phyloP scores from a whole-genome alignment of 768 basidiomycete species.

The Lactarius indigo region DNA sequence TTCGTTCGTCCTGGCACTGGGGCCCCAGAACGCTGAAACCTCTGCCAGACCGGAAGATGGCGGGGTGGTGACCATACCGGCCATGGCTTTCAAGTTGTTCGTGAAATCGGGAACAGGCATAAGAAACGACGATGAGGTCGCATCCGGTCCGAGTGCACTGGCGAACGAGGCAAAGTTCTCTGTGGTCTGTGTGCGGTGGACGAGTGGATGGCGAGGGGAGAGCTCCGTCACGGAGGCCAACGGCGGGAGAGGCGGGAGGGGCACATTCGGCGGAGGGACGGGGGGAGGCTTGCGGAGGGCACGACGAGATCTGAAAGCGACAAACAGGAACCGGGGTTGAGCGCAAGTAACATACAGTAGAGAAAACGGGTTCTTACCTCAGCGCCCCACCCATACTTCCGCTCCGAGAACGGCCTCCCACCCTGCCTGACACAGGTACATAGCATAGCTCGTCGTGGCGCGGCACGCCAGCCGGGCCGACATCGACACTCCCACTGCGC shows the following conservation, averaged over 20 bases:
- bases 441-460: background rate
- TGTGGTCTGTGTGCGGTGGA: constrained; percentile 11
- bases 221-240: background rate
- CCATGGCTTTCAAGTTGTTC: constrained; percentile 11
- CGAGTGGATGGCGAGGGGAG: constrained; percentile 14
- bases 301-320: constrained; percentile 17
- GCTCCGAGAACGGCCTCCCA: constrained; percentile 15
- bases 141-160: background rate
- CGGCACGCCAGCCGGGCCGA: background rate
- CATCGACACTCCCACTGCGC: constrained; percentile 21
- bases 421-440: background rate
- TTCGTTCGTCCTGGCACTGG: constrained; percentile 13
- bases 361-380: constrained; percentile 15
- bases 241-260: constrained; percentile 17
- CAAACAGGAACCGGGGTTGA: background rate
- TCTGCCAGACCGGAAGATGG: constrained; percentile 11
- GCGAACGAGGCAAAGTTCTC: constrained; percentile 16
- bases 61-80: constrained; percentile 7
- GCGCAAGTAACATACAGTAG: background rate
- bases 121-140: background rate
- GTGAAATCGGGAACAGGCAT: constrained; percentile 7
- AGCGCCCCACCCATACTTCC: constrained; percentile 17
- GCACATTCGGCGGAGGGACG: constrained; percentile 21
- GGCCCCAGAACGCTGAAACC: constrained; percentile 1
- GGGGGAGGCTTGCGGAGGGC: constrained; percentile 23